Base-by-base conservation (phyloP, 768 basidiomycete species). In the Hydnomerulius pinastri region DNA sequence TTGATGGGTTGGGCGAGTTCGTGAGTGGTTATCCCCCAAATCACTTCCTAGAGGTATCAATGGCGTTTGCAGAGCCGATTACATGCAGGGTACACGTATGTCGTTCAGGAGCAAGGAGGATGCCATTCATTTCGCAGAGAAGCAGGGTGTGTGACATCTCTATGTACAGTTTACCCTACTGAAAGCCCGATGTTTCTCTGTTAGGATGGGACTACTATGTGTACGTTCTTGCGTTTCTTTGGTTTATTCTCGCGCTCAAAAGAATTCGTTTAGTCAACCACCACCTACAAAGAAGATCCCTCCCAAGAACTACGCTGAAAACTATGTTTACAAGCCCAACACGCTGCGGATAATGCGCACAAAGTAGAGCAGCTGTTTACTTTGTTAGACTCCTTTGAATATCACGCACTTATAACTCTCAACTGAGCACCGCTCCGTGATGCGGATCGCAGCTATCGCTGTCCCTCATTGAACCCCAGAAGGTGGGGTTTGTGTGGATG, bases 1-100 rank as follows among this genome's bases (percentile, higher is more conserved):
- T 68, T 99, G 58, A 99, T 98, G 92, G 96, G 96, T 37, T 99
- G 82, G 77, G 95, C 94, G 0, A 90, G 87, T 74, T 93, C 92
- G 90, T 95, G 66, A 71, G 90, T 79, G 11, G n/a, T 49, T 18
- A 3, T 45, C 33, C 35, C 37, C 21, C 5, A 27, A 29, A 28
- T 24, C 12, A 41, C 46, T n/a, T 43, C 56, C 46, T 30, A 28
- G 4, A 11, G 15, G 21, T 37, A 38, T 53, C 28, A 15, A 59
- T 24, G 2, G n/a, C 28, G 20, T 27, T 36, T 17, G 15, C 53
- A 92, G 92, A 55, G 94, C 92, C 50, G 94, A 98, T 70, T 98
- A 97, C 70, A 89, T 96, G 87, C 94, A 98, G 67, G 92, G 89
- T 17, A 90, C 90, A 4, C 83, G 86, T 4, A 47, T 96, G 54